Conservation (phyloP, 2,329 filamentous ascomycete genomes). For the Plenodomus tracheiphilus region DNA sequence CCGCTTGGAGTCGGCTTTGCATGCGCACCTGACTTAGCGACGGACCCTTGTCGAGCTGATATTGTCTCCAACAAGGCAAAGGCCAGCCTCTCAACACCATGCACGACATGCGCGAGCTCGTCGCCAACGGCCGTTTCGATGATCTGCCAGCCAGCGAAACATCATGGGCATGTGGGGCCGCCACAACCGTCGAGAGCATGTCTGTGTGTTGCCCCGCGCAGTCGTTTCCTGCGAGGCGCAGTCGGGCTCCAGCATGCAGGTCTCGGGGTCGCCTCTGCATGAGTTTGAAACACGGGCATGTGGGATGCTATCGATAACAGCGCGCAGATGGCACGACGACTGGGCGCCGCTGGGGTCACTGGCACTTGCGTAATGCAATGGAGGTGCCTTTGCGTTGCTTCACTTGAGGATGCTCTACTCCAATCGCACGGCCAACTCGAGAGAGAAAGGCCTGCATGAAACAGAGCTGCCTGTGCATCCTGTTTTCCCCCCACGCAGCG, state of each 20-base stretch:
- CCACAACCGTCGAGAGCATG: slow-evolving; percentile 30
- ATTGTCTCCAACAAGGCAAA: slow-evolving; percentile 10
- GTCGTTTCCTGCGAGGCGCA: slow-evolving; percentile 38
- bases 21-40: slow-evolving; percentile 14
- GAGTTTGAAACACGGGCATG: slow-evolving; percentile 37
- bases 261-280: slow-evolving; percentile 30
- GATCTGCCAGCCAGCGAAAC: slow-evolving; percentile 8
- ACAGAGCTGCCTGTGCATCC: slow-evolving; percentile 23
- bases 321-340: slow-evolving; percentile 28
- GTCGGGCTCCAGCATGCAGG: slow-evolving; percentile 22
- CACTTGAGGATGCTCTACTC: slow-evolving; percentile 25
- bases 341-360: slow-evolving; percentile 26
- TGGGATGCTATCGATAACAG: slow-evolving; percentile 40
- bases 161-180: slow-evolving; percentile 21
- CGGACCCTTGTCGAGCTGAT: slow-evolving; percentile 43
- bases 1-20: slow-evolving; percentile 28
- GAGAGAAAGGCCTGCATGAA: slow-evolving; percentile 28
- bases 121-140: slow-evolving; percentile 7
- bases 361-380: slow-evolving; percentile 27
- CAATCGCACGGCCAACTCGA: slow-evolving; percentile 26
- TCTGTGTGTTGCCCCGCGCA: slow-evolving; percentile 23
- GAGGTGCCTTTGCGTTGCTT: slow-evolving; percentile 20
- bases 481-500: slow-evolving; percentile 6
- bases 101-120: slow-evolving; percentile 25
- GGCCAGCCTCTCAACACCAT: slow-evolving; percentile 24